phyloP scores from a whole-genome alignment of 306 rosid species.

The Castanea sativa region DNA sequence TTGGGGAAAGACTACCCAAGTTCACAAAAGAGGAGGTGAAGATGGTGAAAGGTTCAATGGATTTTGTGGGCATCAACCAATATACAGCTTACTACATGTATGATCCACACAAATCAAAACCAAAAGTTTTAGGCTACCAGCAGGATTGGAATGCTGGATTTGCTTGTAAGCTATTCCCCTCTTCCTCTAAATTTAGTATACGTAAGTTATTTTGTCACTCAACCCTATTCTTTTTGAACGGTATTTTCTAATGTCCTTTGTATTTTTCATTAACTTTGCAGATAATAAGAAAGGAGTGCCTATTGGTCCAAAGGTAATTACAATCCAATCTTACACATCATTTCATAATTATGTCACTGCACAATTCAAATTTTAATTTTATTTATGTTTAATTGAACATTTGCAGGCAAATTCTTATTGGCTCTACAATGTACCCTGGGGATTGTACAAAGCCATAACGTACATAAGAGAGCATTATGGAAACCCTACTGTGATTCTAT shows the following conservation, averaged over 20 bases:
- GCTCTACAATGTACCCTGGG: conserved; percentile 98
- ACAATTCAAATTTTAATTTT: conserved; percentile 5
- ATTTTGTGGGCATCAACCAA: conserved; percentile 81
- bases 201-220: neutral
- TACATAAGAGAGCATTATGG: conserved; percentile 74
- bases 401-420: conserved; percentile 74
- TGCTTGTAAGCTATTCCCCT: conserved; percentile 57
- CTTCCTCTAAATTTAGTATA: neutral
- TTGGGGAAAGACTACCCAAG: conserved; percentile 78
- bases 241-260: neutral
- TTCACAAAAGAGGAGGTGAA: conserved; percentile 76
- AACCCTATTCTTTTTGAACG: neutral
- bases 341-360: neutral
- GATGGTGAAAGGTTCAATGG: conserved; percentile 76
- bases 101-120: conserved; percentile 48
- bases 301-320: conserved; percentile 73
- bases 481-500: conserved; percentile 73
- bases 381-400: neutral
- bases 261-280: conserved; percentile 26
- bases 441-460: conserved; percentile 72
- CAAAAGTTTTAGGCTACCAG: conserved; percentile 67
- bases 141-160: conserved; percentile 82
- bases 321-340: neutral
- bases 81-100: conserved; percentile 73
- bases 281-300: conserved; percentile 75